These are phyloP conservation scores for Marasmius sp. DNA, from an alignment of 1,284 basidiomycete species.

Conservation along the genomic window DNA sequence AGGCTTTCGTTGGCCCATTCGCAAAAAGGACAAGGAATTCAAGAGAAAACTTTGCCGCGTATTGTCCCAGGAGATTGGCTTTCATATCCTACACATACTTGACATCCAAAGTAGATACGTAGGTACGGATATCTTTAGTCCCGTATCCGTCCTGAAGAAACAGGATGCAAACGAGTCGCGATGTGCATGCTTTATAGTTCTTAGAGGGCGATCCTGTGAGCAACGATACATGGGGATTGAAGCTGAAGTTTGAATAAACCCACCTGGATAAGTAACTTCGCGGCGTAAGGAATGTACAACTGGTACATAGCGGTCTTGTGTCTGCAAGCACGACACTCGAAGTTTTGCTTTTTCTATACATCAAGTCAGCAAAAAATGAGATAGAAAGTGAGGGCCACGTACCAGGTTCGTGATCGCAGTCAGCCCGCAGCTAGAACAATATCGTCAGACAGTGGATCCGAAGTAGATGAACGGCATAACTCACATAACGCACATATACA, in stretches of 20 bases:
- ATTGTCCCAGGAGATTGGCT: no score
- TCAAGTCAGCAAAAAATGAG: conserved; percentile 31
- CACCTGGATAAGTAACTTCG: conserved; percentile 92
- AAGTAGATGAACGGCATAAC: conserved; percentile 28
- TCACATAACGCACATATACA: conserved; percentile 96
- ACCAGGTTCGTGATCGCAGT: no score
- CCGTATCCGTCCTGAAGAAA: conserved; percentile 79
- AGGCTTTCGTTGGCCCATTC: no score
- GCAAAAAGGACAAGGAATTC: no score
- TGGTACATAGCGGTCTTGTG: conserved; percentile 95
- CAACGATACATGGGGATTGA: neutral
- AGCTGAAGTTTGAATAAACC: no score
- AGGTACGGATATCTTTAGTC: conserved; percentile 42
- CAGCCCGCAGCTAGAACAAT: no score
- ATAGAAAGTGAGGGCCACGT: no score
- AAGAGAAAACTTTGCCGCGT: no score
- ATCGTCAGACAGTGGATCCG: no score
- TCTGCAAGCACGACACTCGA: conserved; percentile 89
- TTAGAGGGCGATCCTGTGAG: conserved; percentile 33
- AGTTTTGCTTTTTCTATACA: conserved; percentile 74
- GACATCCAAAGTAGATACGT: conserved; percentile 22
- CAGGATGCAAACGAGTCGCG: conserved; percentile 80
- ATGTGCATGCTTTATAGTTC: conserved; percentile 93
- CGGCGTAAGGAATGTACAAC: conserved; percentile 89
- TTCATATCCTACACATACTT: no score